Percentiles rank a stretch among this genome's conserved stretches.
Evolutionary conservation across 2,329 filamentous ascomycete genomes (phyloP).

Genomic region (Aphanocladium album): DNA sequence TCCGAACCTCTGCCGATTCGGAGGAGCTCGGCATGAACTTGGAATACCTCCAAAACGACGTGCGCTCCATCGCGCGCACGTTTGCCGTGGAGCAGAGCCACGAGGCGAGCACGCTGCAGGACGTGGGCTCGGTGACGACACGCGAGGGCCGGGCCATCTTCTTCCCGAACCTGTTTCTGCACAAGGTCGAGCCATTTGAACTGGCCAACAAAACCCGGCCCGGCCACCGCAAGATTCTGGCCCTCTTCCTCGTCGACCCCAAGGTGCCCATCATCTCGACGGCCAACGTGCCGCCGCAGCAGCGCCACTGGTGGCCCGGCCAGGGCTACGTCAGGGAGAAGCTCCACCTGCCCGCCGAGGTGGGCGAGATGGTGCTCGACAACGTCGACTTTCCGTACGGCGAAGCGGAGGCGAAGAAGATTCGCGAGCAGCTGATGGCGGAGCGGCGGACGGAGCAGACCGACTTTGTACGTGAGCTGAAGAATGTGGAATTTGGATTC

Average conservation of each 20-base stretch:
- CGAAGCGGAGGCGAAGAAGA: neutral
- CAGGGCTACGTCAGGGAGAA: neutral
- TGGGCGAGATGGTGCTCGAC: neutral
- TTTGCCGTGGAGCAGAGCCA: conserved; percentile 27
- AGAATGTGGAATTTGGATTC: neutral
- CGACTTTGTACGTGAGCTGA: neutral
- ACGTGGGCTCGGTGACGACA: conserved; percentile 44
- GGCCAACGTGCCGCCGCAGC: conserved; percentile 41
- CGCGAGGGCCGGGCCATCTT: conserved; percentile 44
- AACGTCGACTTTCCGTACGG: neutral
- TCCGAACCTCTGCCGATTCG: conserved; percentile 38
- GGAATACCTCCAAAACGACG: conserved; percentile 28
- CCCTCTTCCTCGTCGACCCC: conserved; percentile 58
- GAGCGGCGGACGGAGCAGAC: neutral
- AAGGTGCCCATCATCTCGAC: conserved; percentile 38
- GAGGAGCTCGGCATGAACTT: conserved; percentile 23
- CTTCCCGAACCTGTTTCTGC: conserved; percentile 52
- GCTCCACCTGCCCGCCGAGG: neutral
- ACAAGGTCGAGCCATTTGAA: conserved; percentile 46
- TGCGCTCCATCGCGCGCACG: conserved; percentile 27
- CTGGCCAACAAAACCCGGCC: conserved; percentile 46
- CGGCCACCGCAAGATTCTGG: conserved; percentile 56
- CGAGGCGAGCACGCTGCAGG: conserved; percentile 22
- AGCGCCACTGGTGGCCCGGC: conserved; percentile 30
- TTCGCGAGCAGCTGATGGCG: conserved; percentile 4